Evolutionary conservation across 805 yeast species (phyloP).

Genomic region (Ascoidea asiatica): DNA sequence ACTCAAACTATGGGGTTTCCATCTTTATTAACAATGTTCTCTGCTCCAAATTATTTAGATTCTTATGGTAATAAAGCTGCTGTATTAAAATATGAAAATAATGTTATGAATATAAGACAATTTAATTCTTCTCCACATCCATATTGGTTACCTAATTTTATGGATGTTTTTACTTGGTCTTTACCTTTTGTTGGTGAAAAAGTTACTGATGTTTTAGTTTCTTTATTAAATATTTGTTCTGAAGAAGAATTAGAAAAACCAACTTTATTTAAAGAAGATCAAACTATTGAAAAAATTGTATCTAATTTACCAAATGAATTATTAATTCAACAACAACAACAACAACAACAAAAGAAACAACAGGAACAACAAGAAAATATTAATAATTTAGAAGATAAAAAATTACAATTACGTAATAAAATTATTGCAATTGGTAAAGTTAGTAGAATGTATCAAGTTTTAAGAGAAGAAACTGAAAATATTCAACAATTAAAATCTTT

Average conservation of each 20-base stretch:
- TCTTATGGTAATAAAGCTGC: conserved; percentile 93
- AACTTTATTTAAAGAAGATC: conserved; percentile 33
- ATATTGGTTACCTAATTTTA: conserved; percentile 89
- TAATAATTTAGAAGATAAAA: conserved; percentile 17
- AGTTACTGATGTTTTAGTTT: conserved; percentile 83
- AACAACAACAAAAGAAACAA: conserved; percentile 3
- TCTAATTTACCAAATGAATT: conserved; percentile 1
- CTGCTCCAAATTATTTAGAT: conserved; percentile 92
- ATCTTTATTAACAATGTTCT: conserved; percentile 75
- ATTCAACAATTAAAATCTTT: conserved; percentile 66
- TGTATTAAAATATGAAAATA: conserved; percentile 77
- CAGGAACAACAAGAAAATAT: conserved; percentile 4
- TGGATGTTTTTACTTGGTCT: conserved; percentile 97
- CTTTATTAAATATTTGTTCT: conserved; percentile 85
- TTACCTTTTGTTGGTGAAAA: conserved; percentile 95
- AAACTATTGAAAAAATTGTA: conserved; percentile 16
- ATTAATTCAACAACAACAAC: conserved; percentile 1
- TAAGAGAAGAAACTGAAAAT: conserved; percentile 79
- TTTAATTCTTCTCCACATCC: conserved; percentile 92
- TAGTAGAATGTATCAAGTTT: conserved; percentile 78
- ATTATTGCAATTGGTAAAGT: conserved; percentile 94
- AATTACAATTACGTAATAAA: conserved; percentile 64
- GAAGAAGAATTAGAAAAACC: conserved; percentile 86
- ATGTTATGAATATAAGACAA: conserved; percentile 90
- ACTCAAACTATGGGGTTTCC: conserved; percentile 83